Conservation (phyloP, 1,284 basidiomycete genomes). For the Trametes sp. region DNA sequence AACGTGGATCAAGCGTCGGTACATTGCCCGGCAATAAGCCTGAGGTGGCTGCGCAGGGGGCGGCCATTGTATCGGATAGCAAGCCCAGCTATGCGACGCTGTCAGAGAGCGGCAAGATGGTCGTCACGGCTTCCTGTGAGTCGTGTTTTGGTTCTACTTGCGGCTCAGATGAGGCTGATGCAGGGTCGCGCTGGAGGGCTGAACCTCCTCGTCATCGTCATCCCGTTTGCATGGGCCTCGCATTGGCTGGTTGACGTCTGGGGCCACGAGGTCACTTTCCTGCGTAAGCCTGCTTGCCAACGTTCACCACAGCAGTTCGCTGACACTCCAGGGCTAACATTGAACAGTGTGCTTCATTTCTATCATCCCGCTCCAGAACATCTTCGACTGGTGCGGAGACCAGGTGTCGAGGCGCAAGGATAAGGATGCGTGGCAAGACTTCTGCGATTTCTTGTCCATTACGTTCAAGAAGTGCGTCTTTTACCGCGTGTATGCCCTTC, state of each 20-base stretch:
- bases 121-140: background rate
- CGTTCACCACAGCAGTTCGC: background rate
- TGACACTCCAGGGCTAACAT: background rate
- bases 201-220: conserved; percentile 62
- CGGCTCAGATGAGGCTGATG: background rate
- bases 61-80: background rate
- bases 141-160: background rate
- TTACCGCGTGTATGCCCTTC: too few species aligned
- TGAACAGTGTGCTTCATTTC: conserved; percentile 57
- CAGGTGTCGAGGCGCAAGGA: conserved; percentile 46
- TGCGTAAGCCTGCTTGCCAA: conserved; percentile 42
- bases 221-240: conserved; percentile 70
- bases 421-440: conserved; percentile 53
- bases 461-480: conserved; percentile 64
- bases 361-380: conserved; percentile 60
- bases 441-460: conserved; percentile 65
- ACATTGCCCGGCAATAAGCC: background rate
- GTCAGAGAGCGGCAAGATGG: background rate
- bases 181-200: conserved; percentile 50
- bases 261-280: conserved; percentile 44
- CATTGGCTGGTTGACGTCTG: conserved; percentile 49
- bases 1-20: too few species aligned
- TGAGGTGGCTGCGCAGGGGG: background rate
- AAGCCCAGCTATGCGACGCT: background rate
- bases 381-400: conserved; percentile 69